Evolutionary conservation across 2,329 filamentous ascomycete species (phyloP).

Genomic region (Cladosporium phlei): DNA sequence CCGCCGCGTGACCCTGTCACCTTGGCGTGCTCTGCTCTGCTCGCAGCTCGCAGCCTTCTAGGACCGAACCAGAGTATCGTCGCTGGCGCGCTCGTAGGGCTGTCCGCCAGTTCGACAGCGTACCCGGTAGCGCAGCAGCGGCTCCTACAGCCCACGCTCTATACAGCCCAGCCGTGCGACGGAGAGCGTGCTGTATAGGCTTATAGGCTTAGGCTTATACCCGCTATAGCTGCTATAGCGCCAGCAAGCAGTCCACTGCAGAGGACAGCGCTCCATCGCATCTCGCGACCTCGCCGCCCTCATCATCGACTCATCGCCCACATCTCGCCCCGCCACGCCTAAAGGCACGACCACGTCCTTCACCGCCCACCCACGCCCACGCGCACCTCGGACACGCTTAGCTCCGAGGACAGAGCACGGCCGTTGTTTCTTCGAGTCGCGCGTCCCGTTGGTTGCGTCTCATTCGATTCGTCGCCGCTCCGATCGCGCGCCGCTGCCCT

Average conservation of each 20-base stretch:
- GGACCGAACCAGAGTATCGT: too few relatives aligned
- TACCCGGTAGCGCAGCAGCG: conserved; percentile 4
- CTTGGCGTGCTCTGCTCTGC: conserved; percentile 6
- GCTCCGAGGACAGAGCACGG: conserved; percentile 9
- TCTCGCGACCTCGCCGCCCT: background rate
- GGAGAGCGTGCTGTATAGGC: too few relatives aligned
- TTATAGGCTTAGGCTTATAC: too few relatives aligned
- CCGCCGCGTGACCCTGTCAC: conserved; percentile 2
- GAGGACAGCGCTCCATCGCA: too few relatives aligned
- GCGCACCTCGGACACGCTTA: too few relatives aligned
- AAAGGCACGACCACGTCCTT: background rate
- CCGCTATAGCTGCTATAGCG: too few relatives aligned
- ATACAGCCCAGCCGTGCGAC: too few relatives aligned
- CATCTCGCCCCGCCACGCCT: background rate
- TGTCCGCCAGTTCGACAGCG: background rate
- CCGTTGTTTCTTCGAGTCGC: conserved; percentile 4
- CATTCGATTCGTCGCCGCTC: conserved; percentile 12
- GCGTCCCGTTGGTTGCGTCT: conserved; percentile 7
- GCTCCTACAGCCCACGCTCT: conserved; percentile 4
- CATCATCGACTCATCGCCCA: background rate
- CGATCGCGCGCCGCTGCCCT: conserved; percentile 6
- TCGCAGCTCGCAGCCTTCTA: too few relatives aligned
- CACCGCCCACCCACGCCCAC: conserved; percentile 7
- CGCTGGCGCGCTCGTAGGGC: conserved; percentile 4
- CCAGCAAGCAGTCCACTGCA: too few relatives aligned